Evolutionary conservation across 805 yeast genomes (phyloP).

Genomic region (Kazachstania bromeliacearum): DNA sequence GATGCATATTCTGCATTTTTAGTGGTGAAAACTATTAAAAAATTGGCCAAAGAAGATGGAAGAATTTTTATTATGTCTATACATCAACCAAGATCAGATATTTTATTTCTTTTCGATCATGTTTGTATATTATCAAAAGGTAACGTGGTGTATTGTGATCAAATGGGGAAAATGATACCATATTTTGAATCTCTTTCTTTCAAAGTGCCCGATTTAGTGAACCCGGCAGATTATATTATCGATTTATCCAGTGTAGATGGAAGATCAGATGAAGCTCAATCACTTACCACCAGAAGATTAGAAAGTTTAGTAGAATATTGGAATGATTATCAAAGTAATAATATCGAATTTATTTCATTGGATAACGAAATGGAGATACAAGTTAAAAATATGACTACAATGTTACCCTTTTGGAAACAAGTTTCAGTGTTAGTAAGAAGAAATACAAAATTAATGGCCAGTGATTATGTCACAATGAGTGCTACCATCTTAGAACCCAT

Average conservation of each 20-base stretch:
- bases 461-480: slow-evolving; percentile 43
- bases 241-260: slow-evolving; percentile 51
- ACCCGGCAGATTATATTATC: slow-evolving; percentile 54
- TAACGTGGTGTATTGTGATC: slow-evolving; percentile 40
- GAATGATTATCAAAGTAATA: slow-evolving; percentile 19
- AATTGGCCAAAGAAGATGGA: slow-evolving; percentile 46
- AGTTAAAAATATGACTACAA: slow-evolving; percentile 17
- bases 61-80: slow-evolving; percentile 67
- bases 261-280: slow-evolving; percentile 32
- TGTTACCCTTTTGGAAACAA: slow-evolving; percentile 37
- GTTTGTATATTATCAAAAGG: slow-evolving; percentile 63
- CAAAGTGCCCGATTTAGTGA: slow-evolving; percentile 37
- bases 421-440: slow-evolving; percentile 37
- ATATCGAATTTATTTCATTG: slow-evolving; percentile 1
- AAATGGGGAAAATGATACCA: slow-evolving; percentile 34
- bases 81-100: slow-evolving; percentile 80
- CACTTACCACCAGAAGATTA: slow-evolving; percentile 29
- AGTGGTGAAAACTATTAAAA: slow-evolving; percentile 51
- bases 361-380: slow-evolving; percentile 17
- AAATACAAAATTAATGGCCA: slow-evolving; percentile 35
- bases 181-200: slow-evolving; percentile 44
- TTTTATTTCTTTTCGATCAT: slow-evolving; percentile 56
- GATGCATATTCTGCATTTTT: slow-evolving; percentile 70
- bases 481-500: slow-evolving; percentile 39
- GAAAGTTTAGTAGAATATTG: slow-evolving; percentile 31